Evolutionary conservation across 1,284 basidiomycete species (phyloP).

Genomic region (Ganoderma resinaceum): DNA sequence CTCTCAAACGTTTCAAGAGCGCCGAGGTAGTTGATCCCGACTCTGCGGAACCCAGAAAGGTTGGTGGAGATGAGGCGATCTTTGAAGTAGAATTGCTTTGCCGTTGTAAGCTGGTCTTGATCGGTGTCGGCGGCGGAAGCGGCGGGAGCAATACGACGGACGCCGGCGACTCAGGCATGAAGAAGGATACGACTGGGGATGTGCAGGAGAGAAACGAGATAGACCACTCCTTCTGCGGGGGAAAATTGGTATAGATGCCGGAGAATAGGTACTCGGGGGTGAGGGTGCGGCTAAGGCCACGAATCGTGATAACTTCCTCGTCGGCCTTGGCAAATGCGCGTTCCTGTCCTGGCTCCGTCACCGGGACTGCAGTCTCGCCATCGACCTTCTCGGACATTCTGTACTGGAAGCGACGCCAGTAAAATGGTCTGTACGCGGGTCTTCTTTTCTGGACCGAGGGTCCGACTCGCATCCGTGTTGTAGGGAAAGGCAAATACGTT

Average conservation of each 20-base stretch:
- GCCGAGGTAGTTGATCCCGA: conserved; percentile 27
- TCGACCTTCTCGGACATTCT: conserved; percentile 9
- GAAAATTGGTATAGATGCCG: conserved; percentile 18
- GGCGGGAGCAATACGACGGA: no score
- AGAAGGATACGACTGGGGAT: neutral
- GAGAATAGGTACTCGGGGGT: conserved; percentile 21
- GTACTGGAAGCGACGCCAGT: conserved; percentile 8
- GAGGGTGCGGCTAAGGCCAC: conserved; percentile 9
- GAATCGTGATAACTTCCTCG: conserved; percentile 24
- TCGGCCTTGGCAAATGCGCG: conserved; percentile 12
- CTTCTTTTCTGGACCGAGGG: neutral
- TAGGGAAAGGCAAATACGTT: neutral
- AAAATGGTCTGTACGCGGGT: conserved; percentile 16
- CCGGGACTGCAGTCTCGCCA: neutral
- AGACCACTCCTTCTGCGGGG: conserved; percentile 14
- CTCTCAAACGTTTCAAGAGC: conserved; percentile 1
- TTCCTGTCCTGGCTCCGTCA: conserved; percentile 23
- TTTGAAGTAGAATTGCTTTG: conserved; percentile 12
- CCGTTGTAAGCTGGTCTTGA: neutral
- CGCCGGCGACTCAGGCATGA: neutral
- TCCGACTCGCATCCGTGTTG: neutral
- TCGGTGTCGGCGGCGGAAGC: neutral
- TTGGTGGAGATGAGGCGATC: conserved; percentile 16
- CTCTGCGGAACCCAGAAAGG: neutral
- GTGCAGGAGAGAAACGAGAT: neutral